Evolutionary conservation across 2,329 filamentous ascomycete genomes (phyloP), one percentile per base, ranked within the genome.

Genomic region (Pseudocercospora fuligena): DNA sequence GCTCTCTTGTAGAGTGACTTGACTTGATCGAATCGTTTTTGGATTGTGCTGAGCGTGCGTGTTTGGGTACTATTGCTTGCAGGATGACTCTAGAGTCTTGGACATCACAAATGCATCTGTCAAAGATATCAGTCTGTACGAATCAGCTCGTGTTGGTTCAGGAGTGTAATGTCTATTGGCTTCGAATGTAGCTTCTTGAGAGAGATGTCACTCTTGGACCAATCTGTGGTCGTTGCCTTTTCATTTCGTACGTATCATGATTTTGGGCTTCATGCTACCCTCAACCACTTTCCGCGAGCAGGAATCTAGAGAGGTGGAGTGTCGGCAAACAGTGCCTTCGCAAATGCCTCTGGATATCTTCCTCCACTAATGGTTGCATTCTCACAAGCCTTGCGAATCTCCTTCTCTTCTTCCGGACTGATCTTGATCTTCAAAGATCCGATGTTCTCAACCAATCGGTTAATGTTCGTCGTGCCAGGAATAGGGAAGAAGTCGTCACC

Each of bases 401-500:
- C 77, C 23, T 75, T 67, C 68, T 78, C 75, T 60, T 80, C 78
- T 57, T 79, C 78, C 53, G 73, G 73, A 5, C 74, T 73, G 16
- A 80, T 65, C 69, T 76, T 76, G 66, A 80, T 70, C 60, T 78
- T 73, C 59, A 78, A 58, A 4, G 78, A 70, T 14, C 73, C 78
- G 33, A 80, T 46, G 64, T 84, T 85, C 76, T 84, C 81, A 43
- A 83, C 78, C 49, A 86, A 65, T 47, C 82, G 79, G 23, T 79
- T 76, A 16, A 82, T 69, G 23, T 80, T 81, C 66, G 84, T 86
- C 0, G 85, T 86, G 7, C 86, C 86, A 0, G 85, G 85, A 65
- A 76, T 75, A 0, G 89, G 86, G 72, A 88, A 84, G 59, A 90
- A 80, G 70, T 89, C 85, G 2, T 85, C 81, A 14, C 76, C 76